Evolutionary conservation across 2,329 filamentous ascomycete genomes (phyloP), one percentile per base, ranked within the genome.

Genomic region (Arthrobotrys pseudoclavata): DNA sequence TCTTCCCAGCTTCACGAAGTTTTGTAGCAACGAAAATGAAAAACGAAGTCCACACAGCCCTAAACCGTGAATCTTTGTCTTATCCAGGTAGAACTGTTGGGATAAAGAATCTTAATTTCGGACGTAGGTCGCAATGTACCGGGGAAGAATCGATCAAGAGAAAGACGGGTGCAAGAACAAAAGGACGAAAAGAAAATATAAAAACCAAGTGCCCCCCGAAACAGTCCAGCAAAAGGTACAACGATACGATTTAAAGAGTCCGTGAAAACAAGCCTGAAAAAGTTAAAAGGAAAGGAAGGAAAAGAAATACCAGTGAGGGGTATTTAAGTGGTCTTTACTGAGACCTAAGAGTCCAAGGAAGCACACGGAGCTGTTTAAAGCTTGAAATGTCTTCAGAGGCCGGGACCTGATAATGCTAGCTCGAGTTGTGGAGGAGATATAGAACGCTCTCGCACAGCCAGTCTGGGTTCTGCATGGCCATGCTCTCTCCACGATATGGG

Each of bases 381-480:
- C 13, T 10, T 4, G 12, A 42, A 60, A 42, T n/a, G 2, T 7
- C 1, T 15, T 67, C 34, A 66, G 10, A 76, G 31, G 15, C 40
- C 57, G 4, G 72, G 70, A 53, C 60, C 60, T 26, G 72, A 52
- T 15, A 76, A 31, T 12, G 10, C 20, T 37, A 76, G 29, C 24
- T 76, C 66, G 12, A 76, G 72, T 18, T 40, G 48, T 7, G 72
- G 72, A 6, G 66, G 66, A 7, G 66, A 57, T 1, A 31, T 45
- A 13, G 40, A 34, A 4, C 71, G 31, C 2, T 53, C 4, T 20
- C 22, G 15, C 1, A 34, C 15, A 37, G 4, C 26, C 31, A 26
- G 2, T 10, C n/a, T 2, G 22, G 37, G n/a, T 7, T 62, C 24
- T 4, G 29, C 7, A 34, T 34, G 7, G 31, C 31, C 31, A 34